A percentile compares a stretch with the other conserved stretches of the same genome.
These are phyloP conservation scores for Dioscorea zingiberensis DNA, from an alignment of 106 monocot genomes.

Conservation along the genomic window DNA sequence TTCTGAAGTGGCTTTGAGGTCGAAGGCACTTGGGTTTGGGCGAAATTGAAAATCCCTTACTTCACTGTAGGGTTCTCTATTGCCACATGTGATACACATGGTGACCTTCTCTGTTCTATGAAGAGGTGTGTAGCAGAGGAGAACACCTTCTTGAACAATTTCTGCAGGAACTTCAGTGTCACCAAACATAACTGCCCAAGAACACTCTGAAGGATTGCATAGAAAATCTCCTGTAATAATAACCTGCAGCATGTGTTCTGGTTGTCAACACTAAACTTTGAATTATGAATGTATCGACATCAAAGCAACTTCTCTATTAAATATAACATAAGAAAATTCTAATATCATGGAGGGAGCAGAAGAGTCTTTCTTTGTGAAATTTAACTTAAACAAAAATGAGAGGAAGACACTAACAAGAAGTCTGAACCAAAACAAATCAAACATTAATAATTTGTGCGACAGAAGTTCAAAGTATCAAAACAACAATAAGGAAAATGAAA, in stretches of 20 bases:
- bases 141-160: slow-evolving; percentile 51
- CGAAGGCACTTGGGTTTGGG: slow-evolving; percentile 21
- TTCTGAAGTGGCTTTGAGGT: slow-evolving; percentile 1
- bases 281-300: background rate
- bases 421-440: background rate
- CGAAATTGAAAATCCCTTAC: slow-evolving; percentile 58
- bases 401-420: too few relatives aligned
- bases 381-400: background rate
- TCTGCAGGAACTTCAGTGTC: slow-evolving; percentile 53
- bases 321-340: background rate
- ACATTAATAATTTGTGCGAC: background rate
- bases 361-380: background rate
- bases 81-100: slow-evolving; percentile 54
- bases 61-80: slow-evolving; percentile 68
- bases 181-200: slow-evolving; percentile 64
- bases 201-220: slow-evolving; percentile 35
- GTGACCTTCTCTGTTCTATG: slow-evolving; percentile 36
- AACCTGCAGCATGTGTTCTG: slow-evolving; percentile 20
- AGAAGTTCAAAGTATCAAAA: too few relatives aligned
- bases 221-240: slow-evolving; percentile 55
- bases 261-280: background rate
- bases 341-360: background rate
- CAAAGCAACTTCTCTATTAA: background rate
- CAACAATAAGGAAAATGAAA: too few relatives aligned
- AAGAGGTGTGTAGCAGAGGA: slow-evolving; percentile 55